A percentile compares a stretch with the other conserved stretches of the same genome.
Evolutionary conservation across 139 green algal species (phyloP).

Genomic region (Coelastrella sp.): DNA sequence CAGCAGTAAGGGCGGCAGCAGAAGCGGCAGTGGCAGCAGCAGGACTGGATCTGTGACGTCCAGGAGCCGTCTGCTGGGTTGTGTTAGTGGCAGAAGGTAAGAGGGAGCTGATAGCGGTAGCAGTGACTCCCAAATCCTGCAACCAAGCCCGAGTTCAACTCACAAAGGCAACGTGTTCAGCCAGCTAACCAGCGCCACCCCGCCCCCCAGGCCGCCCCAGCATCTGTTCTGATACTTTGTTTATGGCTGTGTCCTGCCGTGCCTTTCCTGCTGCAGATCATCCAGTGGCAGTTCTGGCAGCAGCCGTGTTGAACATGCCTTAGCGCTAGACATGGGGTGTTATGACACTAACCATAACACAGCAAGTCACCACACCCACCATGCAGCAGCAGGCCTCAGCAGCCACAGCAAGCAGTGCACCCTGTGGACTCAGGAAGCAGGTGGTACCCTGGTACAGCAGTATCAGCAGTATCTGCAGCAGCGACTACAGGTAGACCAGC

Average conservation of each 20-base stretch:
- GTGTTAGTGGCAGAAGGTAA: background rate
- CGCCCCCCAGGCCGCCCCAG: no score
- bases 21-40: background rate
- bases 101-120: background rate
- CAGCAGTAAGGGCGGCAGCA: no score
- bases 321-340: slow-evolving; percentile 39
- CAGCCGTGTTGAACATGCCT: background rate
- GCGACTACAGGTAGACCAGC: background rate
- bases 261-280: background rate
- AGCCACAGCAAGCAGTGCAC: background rate
- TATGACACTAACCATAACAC: background rate
- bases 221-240: background rate
- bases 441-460: slow-evolving; percentile 4
- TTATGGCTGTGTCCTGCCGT: background rate
- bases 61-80: background rate
- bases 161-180: no score
- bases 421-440: background rate
- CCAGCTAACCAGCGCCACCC: no score
- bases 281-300: background rate
- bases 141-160: no score
- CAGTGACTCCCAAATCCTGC: background rate
- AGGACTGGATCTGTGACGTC: background rate
- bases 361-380: no score
- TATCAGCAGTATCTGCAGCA: slow-evolving; percentile 39
- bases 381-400: background rate